Conservation (phyloP, 2,329 filamentous ascomycete species). For the Tolypocladium album region DNA sequence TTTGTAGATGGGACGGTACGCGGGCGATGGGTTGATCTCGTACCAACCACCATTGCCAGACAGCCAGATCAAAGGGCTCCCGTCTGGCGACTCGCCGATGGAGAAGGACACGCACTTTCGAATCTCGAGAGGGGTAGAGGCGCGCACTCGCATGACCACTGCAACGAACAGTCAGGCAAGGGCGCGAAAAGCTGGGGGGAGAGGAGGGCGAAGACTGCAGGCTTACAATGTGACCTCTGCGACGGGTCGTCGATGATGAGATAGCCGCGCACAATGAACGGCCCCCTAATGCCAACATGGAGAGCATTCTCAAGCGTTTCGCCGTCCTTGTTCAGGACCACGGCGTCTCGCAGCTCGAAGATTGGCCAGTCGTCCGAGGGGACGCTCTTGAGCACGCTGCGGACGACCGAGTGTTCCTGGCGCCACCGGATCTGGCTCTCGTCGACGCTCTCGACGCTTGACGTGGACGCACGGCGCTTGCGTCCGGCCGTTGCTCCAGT, state of each 20-base stretch:
- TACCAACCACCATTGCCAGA: slow-evolving; percentile 51
- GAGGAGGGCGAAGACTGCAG: background rate
- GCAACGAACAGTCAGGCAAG: slow-evolving; percentile 1
- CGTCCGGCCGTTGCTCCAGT: slow-evolving; percentile 24
- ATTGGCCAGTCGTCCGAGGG: slow-evolving; percentile 45
- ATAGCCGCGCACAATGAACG: slow-evolving; percentile 49
- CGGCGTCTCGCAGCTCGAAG: slow-evolving; percentile 50
- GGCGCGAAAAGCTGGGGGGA: background rate
- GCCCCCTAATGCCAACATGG: slow-evolving; percentile 46
- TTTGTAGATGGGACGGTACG: slow-evolving; percentile 45
- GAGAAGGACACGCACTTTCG: slow-evolving; percentile 37
- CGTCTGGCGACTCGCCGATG: slow-evolving; percentile 39
- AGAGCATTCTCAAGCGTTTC: slow-evolving; percentile 49
- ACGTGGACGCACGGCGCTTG: slow-evolving; percentile 30
- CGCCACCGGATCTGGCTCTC: slow-evolving; percentile 21
- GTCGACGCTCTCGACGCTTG: slow-evolving; percentile 32
- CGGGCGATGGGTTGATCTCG: slow-evolving; percentile 47
- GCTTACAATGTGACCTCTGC: slow-evolving; percentile 25
- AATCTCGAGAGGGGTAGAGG: slow-evolving; percentile 38
- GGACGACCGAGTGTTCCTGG: slow-evolving; percentile 23
- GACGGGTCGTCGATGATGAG: slow-evolving; percentile 39
- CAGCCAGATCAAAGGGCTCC: slow-evolving; percentile 53
- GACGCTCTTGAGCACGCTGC: slow-evolving; percentile 12
- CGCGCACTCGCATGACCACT: slow-evolving; percentile 21
- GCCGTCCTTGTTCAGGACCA: slow-evolving; percentile 45